These are phyloP conservation scores for Isoetes taiwanensis DNA, from an alignment of 75 land plant species.

Conservation along the genomic window DNA sequence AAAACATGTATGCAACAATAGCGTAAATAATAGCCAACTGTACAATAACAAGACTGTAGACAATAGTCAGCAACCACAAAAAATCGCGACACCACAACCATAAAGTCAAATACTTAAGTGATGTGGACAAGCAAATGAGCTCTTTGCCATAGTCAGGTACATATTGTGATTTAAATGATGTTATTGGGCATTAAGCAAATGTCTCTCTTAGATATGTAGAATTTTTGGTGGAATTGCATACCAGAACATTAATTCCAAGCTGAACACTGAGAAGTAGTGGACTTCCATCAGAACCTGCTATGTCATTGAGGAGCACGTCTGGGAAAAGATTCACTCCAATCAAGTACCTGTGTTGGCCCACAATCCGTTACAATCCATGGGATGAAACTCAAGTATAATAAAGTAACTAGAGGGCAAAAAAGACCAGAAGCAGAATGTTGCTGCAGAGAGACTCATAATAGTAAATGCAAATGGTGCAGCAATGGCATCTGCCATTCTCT, in stretches of 20 bases:
- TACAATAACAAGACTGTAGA: too few species aligned
- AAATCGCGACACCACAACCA: too few species aligned
- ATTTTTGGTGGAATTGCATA: constrained; percentile 21
- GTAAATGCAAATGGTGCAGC: constrained; percentile 96
- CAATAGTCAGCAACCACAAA: too few species aligned
- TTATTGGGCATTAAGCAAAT: too few species aligned
- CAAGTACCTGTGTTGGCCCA: constrained; percentile 40
- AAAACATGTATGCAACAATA: too few species aligned
- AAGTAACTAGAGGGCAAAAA: background rate
- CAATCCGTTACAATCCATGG: background rate
- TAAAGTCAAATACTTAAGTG: too few species aligned
- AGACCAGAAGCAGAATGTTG: constrained; percentile 84
- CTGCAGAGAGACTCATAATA: constrained; percentile 81
- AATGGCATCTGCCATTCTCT: constrained; percentile 88
- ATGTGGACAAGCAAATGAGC: too few species aligned
- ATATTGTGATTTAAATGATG: too few species aligned
- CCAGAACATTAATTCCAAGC: constrained; percentile 89
- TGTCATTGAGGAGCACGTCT: constrained; percentile 68
- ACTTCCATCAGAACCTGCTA: constrained; percentile 74
- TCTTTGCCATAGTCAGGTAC: too few species aligned
- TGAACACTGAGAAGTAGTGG: constrained; percentile 77
- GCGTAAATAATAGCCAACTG: too few species aligned
- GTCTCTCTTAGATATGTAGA: too few species aligned
- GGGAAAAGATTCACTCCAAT: constrained; percentile 68
- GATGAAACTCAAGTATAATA: background rate